These are phyloP conservation scores for Periconia sp. DNA, from an alignment of 2,329 filamentous ascomycete genomes.

Conservation along the genomic window DNA sequence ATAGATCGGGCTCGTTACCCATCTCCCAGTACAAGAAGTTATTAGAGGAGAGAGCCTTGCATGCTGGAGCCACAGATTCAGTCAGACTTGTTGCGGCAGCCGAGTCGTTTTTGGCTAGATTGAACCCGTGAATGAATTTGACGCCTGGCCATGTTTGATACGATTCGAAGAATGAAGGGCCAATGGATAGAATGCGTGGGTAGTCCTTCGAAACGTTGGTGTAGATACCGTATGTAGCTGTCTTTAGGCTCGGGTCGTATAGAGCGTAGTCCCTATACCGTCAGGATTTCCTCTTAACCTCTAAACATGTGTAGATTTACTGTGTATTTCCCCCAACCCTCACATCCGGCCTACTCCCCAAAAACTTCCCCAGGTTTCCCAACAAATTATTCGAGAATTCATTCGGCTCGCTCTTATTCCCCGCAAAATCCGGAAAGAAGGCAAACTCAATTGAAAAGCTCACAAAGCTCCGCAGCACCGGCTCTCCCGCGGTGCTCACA, in stretches of 20 bases:
- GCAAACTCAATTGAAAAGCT: constrained; percentile 61
- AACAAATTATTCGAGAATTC: constrained; percentile 66
- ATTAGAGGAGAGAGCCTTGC: constrained; percentile 59
- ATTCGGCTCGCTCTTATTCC: constrained; percentile 63
- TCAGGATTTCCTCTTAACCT: neutral
- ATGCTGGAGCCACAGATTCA: constrained; percentile 63
- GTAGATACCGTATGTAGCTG: constrained; percentile 60
- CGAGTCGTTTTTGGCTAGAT: constrained; percentile 59
- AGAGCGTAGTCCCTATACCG: constrained; percentile 61
- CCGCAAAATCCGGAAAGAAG: constrained; percentile 61
- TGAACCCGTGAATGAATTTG: constrained; percentile 68
- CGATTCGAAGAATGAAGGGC: constrained; percentile 68
- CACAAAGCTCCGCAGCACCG: constrained; percentile 54
- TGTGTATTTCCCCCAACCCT: constrained; percentile 72
- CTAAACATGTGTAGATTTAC: constrained; percentile 18
- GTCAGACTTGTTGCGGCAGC: constrained; percentile 58
- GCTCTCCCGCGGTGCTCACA: constrained; percentile 14
- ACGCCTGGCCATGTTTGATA: constrained; percentile 63
- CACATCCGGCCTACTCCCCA: constrained; percentile 64
- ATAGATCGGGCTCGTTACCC: constrained; percentile 70
- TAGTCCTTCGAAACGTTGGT: constrained; percentile 63
- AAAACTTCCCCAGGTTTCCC: constrained; percentile 61
- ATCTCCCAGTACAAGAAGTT: constrained; percentile 66
- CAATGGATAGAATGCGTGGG: constrained; percentile 65
- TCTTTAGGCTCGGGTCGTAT: constrained; percentile 60